phyloP scores from a whole-genome alignment of 495 filamentous ascomycete species.

The Aspergillus diversus region DNA sequence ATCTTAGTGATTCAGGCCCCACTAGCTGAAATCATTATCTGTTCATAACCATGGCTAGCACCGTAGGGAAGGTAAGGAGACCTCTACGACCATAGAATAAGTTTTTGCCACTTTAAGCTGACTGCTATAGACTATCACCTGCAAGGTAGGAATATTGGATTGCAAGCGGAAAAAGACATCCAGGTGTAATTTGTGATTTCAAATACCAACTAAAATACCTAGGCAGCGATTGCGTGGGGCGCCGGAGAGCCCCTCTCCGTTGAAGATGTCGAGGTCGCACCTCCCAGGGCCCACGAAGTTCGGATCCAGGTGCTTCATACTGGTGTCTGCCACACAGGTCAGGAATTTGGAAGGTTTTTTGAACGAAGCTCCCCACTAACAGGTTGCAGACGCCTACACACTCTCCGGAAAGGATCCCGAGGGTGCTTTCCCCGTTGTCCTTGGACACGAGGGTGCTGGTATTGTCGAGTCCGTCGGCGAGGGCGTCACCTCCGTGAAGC shows the following conservation, averaged over 20 bases:
- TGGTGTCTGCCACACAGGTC: slow-evolving; percentile 97
- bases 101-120: slow-evolving; percentile 9
- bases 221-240: slow-evolving; percentile 97
- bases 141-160: slow-evolving; percentile 57
- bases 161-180: not conserved
- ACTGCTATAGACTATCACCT: slow-evolving; percentile 68
- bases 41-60: slow-evolving; percentile 43
- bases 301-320: slow-evolving; percentile 96
- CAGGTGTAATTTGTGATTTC: slow-evolving; percentile 17
- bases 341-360: slow-evolving; percentile 21
- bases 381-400: slow-evolving; percentile 84
- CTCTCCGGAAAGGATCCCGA: slow-evolving; percentile 98
- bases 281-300: slow-evolving; percentile 93
- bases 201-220: slow-evolving; percentile 20
- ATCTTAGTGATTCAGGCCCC: slow-evolving; percentile 2
- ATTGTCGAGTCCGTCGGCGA: slow-evolving; percentile 97
- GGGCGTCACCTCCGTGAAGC: slow-evolving; percentile 91
- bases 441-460: slow-evolving; percentile 96
- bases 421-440: slow-evolving; percentile 94
- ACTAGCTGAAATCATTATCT: slow-evolving; percentile 2
- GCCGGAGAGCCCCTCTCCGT: slow-evolving; percentile 85
- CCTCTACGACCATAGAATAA: not conserved
- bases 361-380: not conserved
- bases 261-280: slow-evolving; percentile 89
- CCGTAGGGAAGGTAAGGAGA: slow-evolving; percentile 58